Base-by-base conservation (phyloP, 1,139 yeast genomes). In the Yamadazyma taylorii region DNA sequence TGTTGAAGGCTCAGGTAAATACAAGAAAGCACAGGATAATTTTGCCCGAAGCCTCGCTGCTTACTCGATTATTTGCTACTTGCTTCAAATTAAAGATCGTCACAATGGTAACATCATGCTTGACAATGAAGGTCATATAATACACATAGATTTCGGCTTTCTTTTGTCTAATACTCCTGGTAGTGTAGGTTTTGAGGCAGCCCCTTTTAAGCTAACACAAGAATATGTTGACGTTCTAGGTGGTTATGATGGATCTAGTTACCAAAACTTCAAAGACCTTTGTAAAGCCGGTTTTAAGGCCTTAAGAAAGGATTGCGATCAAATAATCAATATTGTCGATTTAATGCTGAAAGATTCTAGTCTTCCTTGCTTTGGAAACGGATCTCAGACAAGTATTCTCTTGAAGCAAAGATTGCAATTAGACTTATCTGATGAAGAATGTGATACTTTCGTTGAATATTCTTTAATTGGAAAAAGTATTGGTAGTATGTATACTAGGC, bases 71-170 rank as follows among this genome's bases (percentile, higher is more conserved):
- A 80, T 92, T 30, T 89, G 96, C 55, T 92, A 92, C 52, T 64
- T 90, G 22, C 68, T 92, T 33, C 97, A 92, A 60, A 85, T 92
- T 38, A 92, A 92, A 53, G 98, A 92, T 59, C 76, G 98, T 43
- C 98, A 92, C 55, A 92, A 92, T 58, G 98, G 98, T 53, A 92
- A 92, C 59, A 90, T 92, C 34, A 83, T 92, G 85, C 65, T 92
- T 13, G 98, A 92, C 56, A 80, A 82, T 43, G 96, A 90, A 47
- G 98, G 98, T 0, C 97, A 92, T 56, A 84, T 92, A 11, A 82
- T 89, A 34, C 98, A 92, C 58, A 92, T 92, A 50, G 98, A 92
- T 63, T 92, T 92, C 66, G 98, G 98, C 0, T 92, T 89, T 56
- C 63, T 92, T 53, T 67, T 92, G 5, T 87, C 96, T 0, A 92